Conservation (phyloP, 2,329 filamentous ascomycete genomes). For the Aspergillus sp. region DNA sequence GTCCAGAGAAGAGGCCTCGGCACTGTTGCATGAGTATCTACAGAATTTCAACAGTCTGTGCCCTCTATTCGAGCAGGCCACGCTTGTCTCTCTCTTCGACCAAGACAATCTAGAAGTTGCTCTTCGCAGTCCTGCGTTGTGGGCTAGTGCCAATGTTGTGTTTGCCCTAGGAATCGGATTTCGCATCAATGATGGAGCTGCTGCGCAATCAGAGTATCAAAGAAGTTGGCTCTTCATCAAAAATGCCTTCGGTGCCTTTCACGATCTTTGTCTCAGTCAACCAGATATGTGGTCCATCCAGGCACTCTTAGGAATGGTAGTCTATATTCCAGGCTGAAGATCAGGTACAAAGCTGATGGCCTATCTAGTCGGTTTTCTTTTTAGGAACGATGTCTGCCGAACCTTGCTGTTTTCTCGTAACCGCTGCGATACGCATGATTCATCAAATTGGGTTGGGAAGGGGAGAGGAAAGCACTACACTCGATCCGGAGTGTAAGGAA, state of each 20-base stretch:
- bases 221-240: conserved; percentile 19
- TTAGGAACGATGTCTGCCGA: conserved; percentile 12
- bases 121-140: conserved; percentile 10
- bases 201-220: conserved; percentile 10
- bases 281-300: conserved; percentile 17
- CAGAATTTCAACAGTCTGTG: conserved; percentile 14
- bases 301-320: conserved; percentile 17
- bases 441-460: conserved; percentile 15
- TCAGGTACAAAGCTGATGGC: neutral
- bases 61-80: conserved; percentile 14
- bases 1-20: conserved; percentile 8
- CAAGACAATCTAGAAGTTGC: conserved; percentile 1
- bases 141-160: conserved; percentile 17
- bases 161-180: conserved; percentile 16
- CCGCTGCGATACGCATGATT: conserved; percentile 16
- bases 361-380: conserved; percentile 12
- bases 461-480: neutral
- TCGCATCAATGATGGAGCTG: neutral
- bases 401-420: conserved; percentile 15
- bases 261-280: conserved; percentile 14
- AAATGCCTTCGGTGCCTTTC: conserved; percentile 14
- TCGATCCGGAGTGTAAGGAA: conserved; percentile 7
- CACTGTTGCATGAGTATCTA: conserved; percentile 14
- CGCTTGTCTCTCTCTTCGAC: conserved; percentile 13
- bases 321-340: neutral